Base-by-base conservation (phyloP, 2,329 filamentous ascomycete genomes). In the Coniosporium tulheliwenetii region DNA sequence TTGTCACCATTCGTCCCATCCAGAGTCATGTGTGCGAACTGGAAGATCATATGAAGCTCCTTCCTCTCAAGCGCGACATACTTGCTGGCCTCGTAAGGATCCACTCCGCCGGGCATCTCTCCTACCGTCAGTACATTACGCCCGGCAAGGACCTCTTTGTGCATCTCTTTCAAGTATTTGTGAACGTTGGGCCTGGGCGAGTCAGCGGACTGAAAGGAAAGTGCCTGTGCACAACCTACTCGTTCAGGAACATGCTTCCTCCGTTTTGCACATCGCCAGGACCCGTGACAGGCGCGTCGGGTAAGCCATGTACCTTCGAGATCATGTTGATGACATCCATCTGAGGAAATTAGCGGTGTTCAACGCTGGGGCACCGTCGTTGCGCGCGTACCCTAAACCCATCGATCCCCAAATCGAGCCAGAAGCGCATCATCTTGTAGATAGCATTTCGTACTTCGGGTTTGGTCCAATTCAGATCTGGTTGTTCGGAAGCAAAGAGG, bases 381-480 rank as follows among this genome's bases (percentile, higher is more conserved):
- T 7, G 19, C 19, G 19, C 19, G 4, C 19, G 19, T 26, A 26
- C 19, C 19, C 19, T 26, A 48, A 65, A 65, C 5, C 63, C 62
- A 37, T 63, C 61, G 0, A 82, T 77, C 2, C 82, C 83, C 30
- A 74, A 72, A 38, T 82, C 65, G 0, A 91, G 70, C 85, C 84
- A 91, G 55, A 87, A 91, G 19, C 19, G 19, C 19, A 26, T 26
- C 19, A 26, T 26, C 30, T 79, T 68, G 55, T 85, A 82, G 5
- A 87, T 77, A 1, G 81, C 83, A 37, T 73, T 62, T 12, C 82
- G 71, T 0, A 81, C 73, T 9, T 71, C 73, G 0, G 69, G 66
- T 42, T 79, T 82, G 52, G 87, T 81, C 82, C 82, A 91, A 60
- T 91, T 91, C n/a, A 91, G 67, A 50, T 91, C 85, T 0, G 85